Percentiles rank a stretch among this genome's conserved stretches.
Evolutionary conservation across 2,329 filamentous ascomycete genomes (phyloP).

Genomic region (Penicillium sp.): DNA sequence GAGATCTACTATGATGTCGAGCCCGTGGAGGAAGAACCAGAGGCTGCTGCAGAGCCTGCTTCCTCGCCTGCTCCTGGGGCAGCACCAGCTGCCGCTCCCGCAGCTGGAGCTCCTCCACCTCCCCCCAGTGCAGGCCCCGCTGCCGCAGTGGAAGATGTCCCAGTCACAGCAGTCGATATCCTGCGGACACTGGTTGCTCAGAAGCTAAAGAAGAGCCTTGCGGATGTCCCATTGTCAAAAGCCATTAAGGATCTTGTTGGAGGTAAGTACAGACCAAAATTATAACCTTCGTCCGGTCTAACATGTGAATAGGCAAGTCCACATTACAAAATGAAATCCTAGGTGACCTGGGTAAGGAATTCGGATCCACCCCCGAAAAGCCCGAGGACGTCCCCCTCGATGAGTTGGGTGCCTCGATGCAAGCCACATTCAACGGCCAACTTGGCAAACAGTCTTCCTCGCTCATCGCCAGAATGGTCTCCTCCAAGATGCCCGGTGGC

Average conservation of each 20-base stretch:
- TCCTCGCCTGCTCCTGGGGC: slow-evolving; percentile 40
- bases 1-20: slow-evolving; percentile 99
- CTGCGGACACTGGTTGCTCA: slow-evolving; percentile 87
- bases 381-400: slow-evolving; percentile 96
- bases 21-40: slow-evolving; percentile 84
- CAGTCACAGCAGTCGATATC: slow-evolving; percentile 85
- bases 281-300: neutral
- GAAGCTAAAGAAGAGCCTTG: slow-evolving; percentile 91
- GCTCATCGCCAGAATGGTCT: slow-evolving; percentile 89
- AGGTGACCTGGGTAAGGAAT: slow-evolving; percentile 96
- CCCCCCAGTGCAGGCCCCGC: slow-evolving; percentile 77
- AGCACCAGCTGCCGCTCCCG: slow-evolving; percentile 45
- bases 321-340: slow-evolving; percentile 98
- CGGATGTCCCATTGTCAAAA: slow-evolving; percentile 88
- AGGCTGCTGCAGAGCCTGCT: slow-evolving; percentile 43
- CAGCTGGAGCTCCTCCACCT: slow-evolving; percentile 56
- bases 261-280: slow-evolving; percentile 58
- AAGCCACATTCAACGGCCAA: slow-evolving; percentile 97
- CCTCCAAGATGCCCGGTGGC: slow-evolving; percentile 98
- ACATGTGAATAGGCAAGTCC: slow-evolving; percentile 72
- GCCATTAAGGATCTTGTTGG: slow-evolving; percentile 98
- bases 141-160: slow-evolving; percentile 78
- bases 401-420: slow-evolving; percentile 91
- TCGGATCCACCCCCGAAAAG: slow-evolving; percentile 96
- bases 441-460: slow-evolving; percentile 95